Conservation (phyloP, 2,329 filamentous ascomycete species). For the Paraconiothyrium brasiliense region DNA sequence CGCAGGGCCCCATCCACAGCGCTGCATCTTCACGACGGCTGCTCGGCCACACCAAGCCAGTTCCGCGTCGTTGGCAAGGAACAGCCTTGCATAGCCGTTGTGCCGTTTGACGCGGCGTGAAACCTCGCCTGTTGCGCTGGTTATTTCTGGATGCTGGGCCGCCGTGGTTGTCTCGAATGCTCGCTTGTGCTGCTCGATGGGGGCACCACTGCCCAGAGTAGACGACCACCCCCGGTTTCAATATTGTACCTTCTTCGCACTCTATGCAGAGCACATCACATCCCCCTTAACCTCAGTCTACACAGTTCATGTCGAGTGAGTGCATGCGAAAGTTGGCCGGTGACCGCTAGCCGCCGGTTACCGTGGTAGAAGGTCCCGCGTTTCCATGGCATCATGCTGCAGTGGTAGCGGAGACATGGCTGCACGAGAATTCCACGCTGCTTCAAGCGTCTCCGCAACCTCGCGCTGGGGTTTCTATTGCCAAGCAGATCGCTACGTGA, state of each 20-base stretch:
- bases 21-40: constrained; percentile 5
- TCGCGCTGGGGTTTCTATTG: constrained; percentile 16
- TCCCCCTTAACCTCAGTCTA: background rate
- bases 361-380: background rate
- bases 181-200: constrained; percentile 6
- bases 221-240: constrained; percentile 11
- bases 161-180: constrained; percentile 5
- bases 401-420: constrained; percentile 4
- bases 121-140: constrained; percentile 9
- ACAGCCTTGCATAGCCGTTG: background rate
- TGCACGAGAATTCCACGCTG: background rate
- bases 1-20: constrained; percentile 5
- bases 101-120: constrained; percentile 6
- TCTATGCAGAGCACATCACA: background rate
- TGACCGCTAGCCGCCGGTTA: constrained; percentile 2
- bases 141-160: constrained; percentile 15
- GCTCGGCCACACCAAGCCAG: constrained; percentile 8
- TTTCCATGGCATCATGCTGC: constrained; percentile 11
- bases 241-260: constrained; percentile 10
- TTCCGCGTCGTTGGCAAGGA: constrained; percentile 2
- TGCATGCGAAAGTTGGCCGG: background rate
- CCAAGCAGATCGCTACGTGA: constrained; percentile 14
- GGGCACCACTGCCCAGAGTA: constrained; percentile 8
- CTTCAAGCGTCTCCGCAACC: constrained; percentile 9
- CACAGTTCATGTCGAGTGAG: background rate